Conservation (phyloP, 192 early-diverging fungal species). For the Coemansia sp. region DNA sequence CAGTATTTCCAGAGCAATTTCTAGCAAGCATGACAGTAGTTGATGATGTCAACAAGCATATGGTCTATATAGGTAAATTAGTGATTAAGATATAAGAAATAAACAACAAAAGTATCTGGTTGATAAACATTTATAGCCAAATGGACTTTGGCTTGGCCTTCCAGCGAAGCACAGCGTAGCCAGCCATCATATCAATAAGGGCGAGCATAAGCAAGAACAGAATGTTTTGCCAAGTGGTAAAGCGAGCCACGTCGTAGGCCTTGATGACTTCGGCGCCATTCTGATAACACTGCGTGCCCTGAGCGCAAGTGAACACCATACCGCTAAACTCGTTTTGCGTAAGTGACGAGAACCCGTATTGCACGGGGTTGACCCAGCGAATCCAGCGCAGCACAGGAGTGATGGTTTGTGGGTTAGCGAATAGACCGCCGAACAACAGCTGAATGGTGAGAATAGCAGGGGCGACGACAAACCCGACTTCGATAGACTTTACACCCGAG, state of each 20-base stretch:
- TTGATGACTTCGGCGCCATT: conserved; percentile 42
- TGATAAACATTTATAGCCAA: conserved; percentile 30
- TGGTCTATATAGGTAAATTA: background rate
- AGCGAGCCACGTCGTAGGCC: conserved; percentile 38
- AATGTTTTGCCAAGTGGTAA: conserved; percentile 47
- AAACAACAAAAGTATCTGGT: background rate
- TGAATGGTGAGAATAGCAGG: conserved; percentile 47
- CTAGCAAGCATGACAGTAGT: background rate
- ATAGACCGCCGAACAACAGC: conserved; percentile 53
- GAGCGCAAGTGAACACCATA: conserved; percentile 36
- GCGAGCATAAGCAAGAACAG: conserved; percentile 53
- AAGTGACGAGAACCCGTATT: conserved; percentile 45
- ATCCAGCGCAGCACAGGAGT: conserved; percentile 57
- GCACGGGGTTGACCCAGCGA: conserved; percentile 52
- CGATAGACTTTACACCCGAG: conserved; percentile 41
- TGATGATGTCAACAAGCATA: background rate
- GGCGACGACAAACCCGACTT: conserved; percentile 48
- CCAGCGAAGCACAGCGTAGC: conserved; percentile 48
- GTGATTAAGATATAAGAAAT: background rate
- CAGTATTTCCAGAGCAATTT: background rate
- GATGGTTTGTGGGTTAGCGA: conserved; percentile 45
- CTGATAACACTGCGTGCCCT: conserved; percentile 35
- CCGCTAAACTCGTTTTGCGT: conserved; percentile 52
- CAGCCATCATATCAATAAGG: conserved; percentile 23
- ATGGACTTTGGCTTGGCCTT: conserved; percentile 51